Base-by-base conservation (phyloP, 2,329 filamentous ascomycete genomes). In the Fusarium buharicum region DNA sequence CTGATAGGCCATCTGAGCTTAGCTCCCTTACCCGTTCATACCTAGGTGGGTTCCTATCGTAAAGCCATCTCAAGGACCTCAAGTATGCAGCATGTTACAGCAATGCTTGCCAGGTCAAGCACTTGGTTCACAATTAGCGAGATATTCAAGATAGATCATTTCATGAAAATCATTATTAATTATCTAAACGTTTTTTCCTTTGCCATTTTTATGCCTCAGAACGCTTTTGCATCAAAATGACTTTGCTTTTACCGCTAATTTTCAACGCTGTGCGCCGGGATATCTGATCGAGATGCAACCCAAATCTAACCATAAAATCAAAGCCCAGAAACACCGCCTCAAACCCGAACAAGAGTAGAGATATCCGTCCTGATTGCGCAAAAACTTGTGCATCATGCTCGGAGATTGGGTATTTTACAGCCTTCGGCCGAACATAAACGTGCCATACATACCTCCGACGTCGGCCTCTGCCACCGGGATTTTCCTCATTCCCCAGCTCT, bases 381-480 rank as follows among this genome's bases (percentile, higher is more conserved):
- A 34, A 46, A 84, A 72, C 69, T 82, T 20, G 81, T 59, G 50
- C 50, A 48, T 40, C 43, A 33, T 59, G 44, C 46, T 64, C 53
- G 50, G 65, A 55, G 44, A 34, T 56, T 50, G 50, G 50, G 40
- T 51, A 78, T 74, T 55, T 79, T 75, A 87, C 53, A 87, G 74
- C 71, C 83, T 82, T 66, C 84, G 78, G 70, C 84, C 84, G 76
- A 87, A 87, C 85, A 87, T 87, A 70, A 84, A 87, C 20, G 80
- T 84, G 18, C 95, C 95, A 73, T 98, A 97, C 72, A 96, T 96
- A 61, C 92, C 92, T 69, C 97, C 95, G 22, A 98, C 90, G 75
- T 98, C 94, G 49, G 93, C 92, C 71, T 88, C 86, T 22, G 91
- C 92, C 66, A 98, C 89, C n/a, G 94, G 96, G 37, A 98, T 84